Evolutionary conservation across 495 filamentous ascomycete genomes (phyloP), one percentile per base, ranked within the genome.

Genomic region (Hypoxylon subgilvum): DNA sequence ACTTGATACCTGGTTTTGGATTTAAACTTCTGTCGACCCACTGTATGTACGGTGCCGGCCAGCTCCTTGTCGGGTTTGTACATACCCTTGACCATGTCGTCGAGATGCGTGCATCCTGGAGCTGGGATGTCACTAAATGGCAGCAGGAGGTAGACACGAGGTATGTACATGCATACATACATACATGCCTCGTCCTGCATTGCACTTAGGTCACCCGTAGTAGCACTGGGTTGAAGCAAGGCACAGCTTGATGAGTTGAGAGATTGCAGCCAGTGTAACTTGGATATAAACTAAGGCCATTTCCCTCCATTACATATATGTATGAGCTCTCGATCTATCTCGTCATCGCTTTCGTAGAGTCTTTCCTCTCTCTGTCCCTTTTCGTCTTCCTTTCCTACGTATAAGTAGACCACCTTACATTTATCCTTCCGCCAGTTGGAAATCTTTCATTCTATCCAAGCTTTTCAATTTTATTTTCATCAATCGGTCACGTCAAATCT

Each of bases 401-500:
- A 39, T 27, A 38, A n/a, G n/a, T n/a, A n/a, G n/a, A n/a, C n/a
- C n/a, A n/a, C n/a, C n/a, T 14, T 34, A 14, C 23, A 39, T 53
- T 34, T 16, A 12, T n/a, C 14, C 21, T 41, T 19, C 12, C 8
- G 3, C 7, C 2, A 5, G 4, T 34, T 34, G 31, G 3, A 9
- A 21, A 19, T 45, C 21, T 21, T 35, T n/a, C 50, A 44, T 39
- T 25, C 25, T 17, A 8, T 4, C 21, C 48, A 47, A 28, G 35
- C 41, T 52, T 60, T 36, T 21, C 21, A 16, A 12, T 23, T 43
- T 40, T 28, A 31, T 38, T 52, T 48, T 52, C 46, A 25, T 46
- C 44, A 34, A 51, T 18, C 16, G 25, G 36, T 18, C 53, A 42
- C 46, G 17, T 50, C 62, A 48, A 70, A 68, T 68, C 55, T 70